A percentile compares a stretch with the other conserved stretches of the same genome.
phyloP scores from a whole-genome alignment of 441 rosid genomes.

The Corymbia citriodora region DNA sequence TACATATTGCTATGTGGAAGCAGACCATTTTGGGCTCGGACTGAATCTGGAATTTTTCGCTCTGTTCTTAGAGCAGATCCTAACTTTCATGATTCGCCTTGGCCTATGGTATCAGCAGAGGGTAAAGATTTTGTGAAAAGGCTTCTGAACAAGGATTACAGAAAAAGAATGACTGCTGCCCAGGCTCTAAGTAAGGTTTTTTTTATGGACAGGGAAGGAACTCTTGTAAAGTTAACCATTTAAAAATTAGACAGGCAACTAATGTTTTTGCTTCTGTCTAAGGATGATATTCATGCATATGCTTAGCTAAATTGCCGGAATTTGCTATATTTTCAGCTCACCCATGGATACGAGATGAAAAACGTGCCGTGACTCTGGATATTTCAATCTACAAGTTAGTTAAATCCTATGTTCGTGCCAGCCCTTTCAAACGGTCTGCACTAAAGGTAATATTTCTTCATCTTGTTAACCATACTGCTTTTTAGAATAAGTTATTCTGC shows the following conservation, averaged over 20 bases:
- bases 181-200: slow-evolving; percentile 12
- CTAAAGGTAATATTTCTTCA: slow-evolving; percentile 35
- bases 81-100: slow-evolving; percentile 14
- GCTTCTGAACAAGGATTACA: slow-evolving; percentile 18
- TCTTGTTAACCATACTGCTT: neutral
- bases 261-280: neutral
- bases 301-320: neutral
- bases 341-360: slow-evolving; percentile 49
- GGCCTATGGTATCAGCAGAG: slow-evolving; percentile 14
- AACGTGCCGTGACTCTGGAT: slow-evolving; percentile 44
- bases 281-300: neutral
- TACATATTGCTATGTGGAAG: slow-evolving; percentile 17
- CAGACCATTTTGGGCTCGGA: slow-evolving; percentile 18
- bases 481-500: neutral
- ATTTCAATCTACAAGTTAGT: slow-evolving; percentile 56
- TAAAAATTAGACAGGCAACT: neutral
- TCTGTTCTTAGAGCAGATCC: slow-evolving; percentile 17
- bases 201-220: neutral
- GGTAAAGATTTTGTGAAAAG: slow-evolving; percentile 13
- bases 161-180: slow-evolving; percentile 17
- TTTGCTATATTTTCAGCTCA: slow-evolving; percentile 28
- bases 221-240: neutral
- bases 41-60: slow-evolving; percentile 18
- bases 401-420: slow-evolving; percentile 46
- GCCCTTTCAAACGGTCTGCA: slow-evolving; percentile 61